Evolutionary conservation across 2,329 filamentous ascomycete genomes (phyloP), one percentile per base, ranked within the genome.

Genomic region (Trichoderma aggressivum): DNA sequence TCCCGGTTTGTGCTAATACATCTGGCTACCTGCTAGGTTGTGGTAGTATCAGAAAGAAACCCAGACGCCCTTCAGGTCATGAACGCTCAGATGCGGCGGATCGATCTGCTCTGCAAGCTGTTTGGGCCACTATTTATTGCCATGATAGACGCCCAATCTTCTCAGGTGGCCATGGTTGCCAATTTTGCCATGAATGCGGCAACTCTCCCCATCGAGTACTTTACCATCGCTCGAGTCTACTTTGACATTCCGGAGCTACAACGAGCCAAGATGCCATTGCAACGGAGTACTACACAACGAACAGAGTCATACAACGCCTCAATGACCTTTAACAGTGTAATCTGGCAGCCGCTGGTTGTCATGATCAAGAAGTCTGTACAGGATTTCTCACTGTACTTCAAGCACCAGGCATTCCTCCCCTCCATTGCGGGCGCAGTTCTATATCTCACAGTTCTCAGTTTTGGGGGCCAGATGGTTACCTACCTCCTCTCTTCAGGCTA

Each of bases 401-500:
- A 78, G 3, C 88, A 91, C 72, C 81, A 80, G 0, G 88, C 86
- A 0, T 87, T 91, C 73, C 80, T 90, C 0, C 86, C 90, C 0
- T 92, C 89, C 0, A 83, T 92, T 63, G 82, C 89, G 0, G 81
- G 87, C 0, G 83, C 88, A 0, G 78, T 91, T 0, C 84, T 91
- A 1, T 91, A 91, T 76, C 81, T 91, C 62, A 91, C 88, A 0
- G 88, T 89, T 0, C 80, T 90, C 3, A 85, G 83, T 7, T 89
- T 90, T 74, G 81, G 82, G 0, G 88, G 88, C 0, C 89, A 90
- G 75, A 90, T 91, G 88, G 82, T 90, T 67, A 90, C 89, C 0
- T 91, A 88, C 74, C 83, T 92, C 2, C 79, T 90, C 6, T 83
- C 87, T 0, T 77, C 83, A 4, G 87, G 87, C 26, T 86, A 86